These are phyloP conservation scores for Rhodomyrtus tomentosa DNA, from an alignment of 345 rosid genomes.

Conservation along the genomic window DNA sequence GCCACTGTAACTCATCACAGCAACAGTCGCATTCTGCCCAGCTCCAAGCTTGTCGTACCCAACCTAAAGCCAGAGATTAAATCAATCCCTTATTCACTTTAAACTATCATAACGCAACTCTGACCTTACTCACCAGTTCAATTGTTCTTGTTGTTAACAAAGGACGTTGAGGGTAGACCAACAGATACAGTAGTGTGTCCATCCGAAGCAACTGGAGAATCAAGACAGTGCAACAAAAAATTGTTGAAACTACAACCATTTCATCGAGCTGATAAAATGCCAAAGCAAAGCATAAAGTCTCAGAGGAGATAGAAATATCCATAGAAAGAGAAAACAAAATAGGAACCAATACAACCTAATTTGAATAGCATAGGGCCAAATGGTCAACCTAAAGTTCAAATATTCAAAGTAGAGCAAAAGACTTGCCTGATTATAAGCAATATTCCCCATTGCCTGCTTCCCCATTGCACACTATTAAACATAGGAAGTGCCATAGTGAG, in stretches of 20 bases:
- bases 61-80: conserved; percentile 32
- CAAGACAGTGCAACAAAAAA: background rate
- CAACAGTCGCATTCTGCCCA: conserved; percentile 98
- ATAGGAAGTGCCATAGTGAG: background rate
- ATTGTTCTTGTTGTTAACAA: conserved; percentile 90
- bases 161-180: conserved; percentile 94
- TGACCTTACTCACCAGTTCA: conserved; percentile 53
- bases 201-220: conserved; percentile 53
- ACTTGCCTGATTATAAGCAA: conserved; percentile 89
- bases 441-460: conserved; percentile 98
- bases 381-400: background rate
- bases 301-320: background rate
- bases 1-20: conserved; percentile 92
- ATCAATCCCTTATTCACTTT: background rate
- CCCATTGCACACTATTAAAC: conserved; percentile 90
- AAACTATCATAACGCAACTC: background rate
- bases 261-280: background rate
- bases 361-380: background rate
- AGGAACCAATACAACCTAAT: background rate
- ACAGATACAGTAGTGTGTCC: conserved; percentile 81
- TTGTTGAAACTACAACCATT: background rate
- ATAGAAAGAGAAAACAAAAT: background rate
- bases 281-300: background rate
- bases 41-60: conserved; percentile 98
- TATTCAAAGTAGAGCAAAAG: background rate